Evolutionary conservation across 495 filamentous ascomycete species (phyloP).

Genomic region (Trichodelitschia bisporula): DNA sequence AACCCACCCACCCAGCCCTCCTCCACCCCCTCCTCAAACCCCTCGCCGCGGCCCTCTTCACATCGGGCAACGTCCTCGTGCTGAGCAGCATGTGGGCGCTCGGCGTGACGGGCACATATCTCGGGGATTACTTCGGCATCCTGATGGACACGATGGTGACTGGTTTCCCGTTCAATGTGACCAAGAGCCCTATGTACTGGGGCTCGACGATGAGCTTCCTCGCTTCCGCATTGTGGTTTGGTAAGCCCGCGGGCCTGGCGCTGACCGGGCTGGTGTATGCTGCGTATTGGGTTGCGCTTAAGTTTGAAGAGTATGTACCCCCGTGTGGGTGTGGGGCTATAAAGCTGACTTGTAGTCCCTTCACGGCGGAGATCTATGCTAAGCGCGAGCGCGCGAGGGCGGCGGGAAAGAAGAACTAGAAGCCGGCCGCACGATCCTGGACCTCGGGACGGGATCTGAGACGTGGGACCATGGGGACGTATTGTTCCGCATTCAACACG

Average conservation of each 20-base stretch:
- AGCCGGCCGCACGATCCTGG: no score
- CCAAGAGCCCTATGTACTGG: conserved; percentile 87
- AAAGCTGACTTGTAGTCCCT: conserved; percentile 30
- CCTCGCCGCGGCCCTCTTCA: conserved; percentile 43
- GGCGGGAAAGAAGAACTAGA: no score
- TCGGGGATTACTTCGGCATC: conserved; percentile 97
- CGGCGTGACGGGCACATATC: conserved; percentile 89
- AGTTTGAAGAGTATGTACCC: conserved; percentile 56
- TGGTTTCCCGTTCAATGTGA: conserved; percentile 87
- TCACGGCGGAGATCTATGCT: conserved; percentile 80
- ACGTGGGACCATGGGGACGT: no score
- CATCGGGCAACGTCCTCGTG: conserved; percentile 61
- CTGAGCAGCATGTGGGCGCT: conserved; percentile 72
- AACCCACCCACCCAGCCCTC: conserved; percentile 49
- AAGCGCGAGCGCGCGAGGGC: conserved; percentile 55
- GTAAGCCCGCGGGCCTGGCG: conserved; percentile 66
- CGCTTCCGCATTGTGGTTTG: conserved; percentile 67
- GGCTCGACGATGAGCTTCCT: conserved; percentile 82
- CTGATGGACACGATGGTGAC: conserved; percentile 87
- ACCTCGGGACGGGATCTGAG: no score
- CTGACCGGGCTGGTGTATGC: conserved; percentile 51
- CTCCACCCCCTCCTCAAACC: conserved; percentile 22
- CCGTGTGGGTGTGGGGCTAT: conserved; percentile 2
- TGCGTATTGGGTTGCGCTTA: conserved; percentile 60
- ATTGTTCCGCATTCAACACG: no score